Percentiles rank a stretch among this genome's conserved stretches.
These are phyloP conservation scores for Plasmodium vivax DNA, from an alignment of 169 alveolate species.

Conservation along the genomic window DNA sequence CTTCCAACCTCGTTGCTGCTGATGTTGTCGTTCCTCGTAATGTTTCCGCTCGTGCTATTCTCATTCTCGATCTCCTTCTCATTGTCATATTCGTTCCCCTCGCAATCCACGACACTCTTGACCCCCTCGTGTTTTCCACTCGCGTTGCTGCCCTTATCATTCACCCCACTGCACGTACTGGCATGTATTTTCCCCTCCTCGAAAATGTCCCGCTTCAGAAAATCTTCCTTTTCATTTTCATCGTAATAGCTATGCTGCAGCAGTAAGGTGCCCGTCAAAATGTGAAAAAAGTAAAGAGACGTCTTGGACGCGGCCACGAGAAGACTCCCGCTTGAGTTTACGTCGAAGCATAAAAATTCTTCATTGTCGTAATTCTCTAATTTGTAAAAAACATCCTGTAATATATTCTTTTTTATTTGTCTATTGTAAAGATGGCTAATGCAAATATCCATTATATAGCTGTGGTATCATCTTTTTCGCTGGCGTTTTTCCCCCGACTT, in stretches of 20 bases:
- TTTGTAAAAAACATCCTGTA: conserved; percentile 69
- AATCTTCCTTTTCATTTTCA: conserved; percentile 9
- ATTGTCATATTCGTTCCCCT: neutral
- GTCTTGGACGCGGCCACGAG: conserved; percentile 57
- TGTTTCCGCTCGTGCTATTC: neutral
- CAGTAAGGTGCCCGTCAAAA: conserved; percentile 60
- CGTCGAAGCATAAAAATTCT: conserved; percentile 68
- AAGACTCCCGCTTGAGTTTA: conserved; percentile 48
- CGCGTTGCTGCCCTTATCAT: neutral
- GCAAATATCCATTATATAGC: conserved; percentile 68
- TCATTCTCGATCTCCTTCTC: neutral
- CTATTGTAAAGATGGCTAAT: conserved; percentile 70
- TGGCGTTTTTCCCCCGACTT: neutral
- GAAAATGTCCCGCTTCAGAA: neutral
- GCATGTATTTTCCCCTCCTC: neutral
- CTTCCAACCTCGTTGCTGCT: neutral
- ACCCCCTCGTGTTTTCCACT: neutral
- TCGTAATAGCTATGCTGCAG: conserved; percentile 34
- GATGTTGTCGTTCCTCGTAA: neutral
- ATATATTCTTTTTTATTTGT: conserved; percentile 42
- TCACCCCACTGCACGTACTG: neutral
- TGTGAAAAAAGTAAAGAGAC: conserved; percentile 40
- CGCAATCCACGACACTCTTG: neutral
- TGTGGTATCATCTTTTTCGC: conserved; percentile 35
- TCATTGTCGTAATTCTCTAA: conserved; percentile 59